Evolutionary conservation across 139 green algal genomes (phyloP), one percentile per base, ranked within the genome.

Genomic region (Coelastrella sp.): DNA sequence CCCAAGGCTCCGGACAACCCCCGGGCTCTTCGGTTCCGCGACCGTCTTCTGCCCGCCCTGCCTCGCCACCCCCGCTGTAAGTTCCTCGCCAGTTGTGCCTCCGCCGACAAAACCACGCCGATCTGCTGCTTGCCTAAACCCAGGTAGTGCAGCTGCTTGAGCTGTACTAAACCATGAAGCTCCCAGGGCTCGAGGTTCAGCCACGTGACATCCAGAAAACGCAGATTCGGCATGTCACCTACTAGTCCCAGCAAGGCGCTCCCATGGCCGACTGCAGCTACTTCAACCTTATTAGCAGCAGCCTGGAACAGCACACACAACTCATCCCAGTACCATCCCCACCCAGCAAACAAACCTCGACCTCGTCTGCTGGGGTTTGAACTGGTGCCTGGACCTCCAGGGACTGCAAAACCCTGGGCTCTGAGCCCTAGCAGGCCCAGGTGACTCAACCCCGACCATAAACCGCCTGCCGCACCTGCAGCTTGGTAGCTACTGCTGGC

Each of bases 181-280:
- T 88, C 84, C 84, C 84, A 88, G 20, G 68, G 84, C 20, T 88
- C 84, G 8, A 80, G 68, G 68, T 88, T 88, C 22, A 88, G 84
- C 84, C 84, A 88, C 19, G 84, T 88, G 7, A 88, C 49, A 57
- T 88, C 84, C 84, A 88, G 57, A 80, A 81, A 88, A 19, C 84
- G 24, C 8, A 88, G 84, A 49, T 66, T 20, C 7, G 84, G 84
- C 84, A 88, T 88, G 35, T 81, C 66, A 24, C 49, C n/a, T n/a
- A 81, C 84, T 80, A 88, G 56, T 58, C 68, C 68, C 68, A 88
- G 27, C 11, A 88, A 7, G 6, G 84, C 68, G 56, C 84, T 87
- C 27, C 82, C 84, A 17, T 72, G 49, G 0, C 68, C 84, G 0
- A 57, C 68, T 1, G 20, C 68, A 5, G 56, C 84, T 12, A 80